These are phyloP conservation scores for Anisogramma anomala DNA, from an alignment of 2,329 filamentous ascomycete species.

Conservation along the genomic window DNA sequence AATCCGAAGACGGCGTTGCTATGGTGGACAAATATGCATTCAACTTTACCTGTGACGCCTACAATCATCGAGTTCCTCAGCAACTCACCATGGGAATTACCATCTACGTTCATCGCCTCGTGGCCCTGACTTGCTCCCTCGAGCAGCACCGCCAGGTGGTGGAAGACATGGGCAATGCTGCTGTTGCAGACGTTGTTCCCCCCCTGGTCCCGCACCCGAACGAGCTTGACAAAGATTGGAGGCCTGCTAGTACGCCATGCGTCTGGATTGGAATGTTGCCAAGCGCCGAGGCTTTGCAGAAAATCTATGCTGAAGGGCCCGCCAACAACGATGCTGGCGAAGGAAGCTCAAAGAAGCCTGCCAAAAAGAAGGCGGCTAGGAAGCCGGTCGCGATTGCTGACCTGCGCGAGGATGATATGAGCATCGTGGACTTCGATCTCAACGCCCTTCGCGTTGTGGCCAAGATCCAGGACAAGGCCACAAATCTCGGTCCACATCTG, in stretches of 20 bases:
- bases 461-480: background rate
- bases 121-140: background rate
- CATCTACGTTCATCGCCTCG: background rate
- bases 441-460: slow-evolving; percentile 9
- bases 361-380: background rate
- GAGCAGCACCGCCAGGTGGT: background rate
- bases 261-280: slow-evolving; percentile 10
- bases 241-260: background rate
- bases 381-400: background rate
- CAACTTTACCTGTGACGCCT: background rate
- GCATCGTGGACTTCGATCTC: slow-evolving; percentile 12
- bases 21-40: slow-evolving; percentile 7
- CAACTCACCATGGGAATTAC: background rate
- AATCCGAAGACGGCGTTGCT: background rate
- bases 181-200: no score
- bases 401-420: slow-evolving; percentile 8
- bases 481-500: background rate
- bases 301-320: background rate
- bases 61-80: slow-evolving; percentile 1
- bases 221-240: background rate
- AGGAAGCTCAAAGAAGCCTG: background rate
- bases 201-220: background rate
- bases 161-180: background rate
- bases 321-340: background rate
- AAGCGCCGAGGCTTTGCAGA: background rate